phyloP scores from a whole-genome alignment of 2,329 filamentous ascomycete genomes.

The Scopulariopsis brevicaulis region DNA sequence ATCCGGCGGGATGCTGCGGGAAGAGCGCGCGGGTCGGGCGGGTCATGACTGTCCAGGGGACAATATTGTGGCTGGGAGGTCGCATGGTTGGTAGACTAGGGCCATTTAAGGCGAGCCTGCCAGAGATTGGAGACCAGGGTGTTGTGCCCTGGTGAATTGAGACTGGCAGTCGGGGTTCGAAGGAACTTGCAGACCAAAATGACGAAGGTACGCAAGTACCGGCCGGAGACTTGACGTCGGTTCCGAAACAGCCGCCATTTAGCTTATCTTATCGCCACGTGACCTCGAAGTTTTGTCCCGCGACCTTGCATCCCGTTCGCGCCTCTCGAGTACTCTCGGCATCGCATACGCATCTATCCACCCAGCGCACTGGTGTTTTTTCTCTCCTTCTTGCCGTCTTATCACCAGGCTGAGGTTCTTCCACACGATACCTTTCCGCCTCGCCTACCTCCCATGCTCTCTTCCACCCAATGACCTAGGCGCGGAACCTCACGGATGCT shows the following conservation, averaged over 20 bases:
- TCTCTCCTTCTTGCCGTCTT: background rate
- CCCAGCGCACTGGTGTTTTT: background rate
- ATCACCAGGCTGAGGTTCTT: background rate
- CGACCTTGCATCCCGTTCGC: background rate
- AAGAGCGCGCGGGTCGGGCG: background rate
- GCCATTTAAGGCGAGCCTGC: slow-evolving; percentile 1
- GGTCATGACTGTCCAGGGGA: background rate
- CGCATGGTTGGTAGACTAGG: background rate
- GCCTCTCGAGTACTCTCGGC: background rate
- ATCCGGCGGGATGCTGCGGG: background rate
- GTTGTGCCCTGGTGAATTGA: background rate
- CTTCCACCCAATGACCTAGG: background rate
- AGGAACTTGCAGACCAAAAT: no score
- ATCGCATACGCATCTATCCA: background rate
- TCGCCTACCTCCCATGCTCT: background rate
- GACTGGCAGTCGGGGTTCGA: no score
- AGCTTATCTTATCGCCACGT: slow-evolving; percentile 3
- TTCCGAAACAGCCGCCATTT: background rate
- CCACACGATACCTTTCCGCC: background rate
- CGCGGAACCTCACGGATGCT: slow-evolving; percentile 2
- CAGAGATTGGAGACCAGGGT: background rate
- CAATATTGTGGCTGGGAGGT: background rate
- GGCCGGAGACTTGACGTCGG: background rate
- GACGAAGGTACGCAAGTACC: background rate
- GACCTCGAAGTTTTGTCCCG: background rate